Evolutionary conservation across 352 stramenopile genomes (phyloP), one percentile per base, ranked within the genome.

Genomic region (Globisporangium mamillatum): DNA sequence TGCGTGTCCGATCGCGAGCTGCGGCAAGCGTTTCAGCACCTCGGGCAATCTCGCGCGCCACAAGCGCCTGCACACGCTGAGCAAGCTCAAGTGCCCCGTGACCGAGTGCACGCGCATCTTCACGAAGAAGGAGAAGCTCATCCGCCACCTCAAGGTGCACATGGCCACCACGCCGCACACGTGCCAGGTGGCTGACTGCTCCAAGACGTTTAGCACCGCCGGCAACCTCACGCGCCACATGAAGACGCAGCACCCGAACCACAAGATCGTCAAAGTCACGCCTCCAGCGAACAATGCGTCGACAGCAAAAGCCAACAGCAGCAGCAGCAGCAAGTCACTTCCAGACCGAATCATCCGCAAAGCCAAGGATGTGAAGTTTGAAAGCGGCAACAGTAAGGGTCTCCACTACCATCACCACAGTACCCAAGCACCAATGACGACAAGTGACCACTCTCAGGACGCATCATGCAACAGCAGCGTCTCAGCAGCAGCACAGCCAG

Each of bases 11-110:
- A 69, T 82, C n/a, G 56, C 60, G 16, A 72, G 66, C 32, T 94
- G 86, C 65, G 72, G 72, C 65, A 90, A 90, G 76, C 77, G 79
- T 5, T 94, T 93, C 41, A 91, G 75, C 61, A 91, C 82, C 18
- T 89, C 82, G 0, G 82, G 85, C n/a, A 93, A 91, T 65, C 66
- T 92, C 29, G 77, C 83, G n/a, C 77, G 82, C 32, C 83, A 91
- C 73, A 77, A 81, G 53, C 83, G 84, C 34, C 70, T 90, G 25
- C 85, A 93, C 71, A 67, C 75, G 22, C 65, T 81, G 22, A 75
- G 82, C 64, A 81, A 84, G 60, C 75, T 86, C 63, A 72, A 76
- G 36, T 86, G 77, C 48, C 77, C 77, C 0, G 78, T 82, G 27
- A 70, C 75, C 4, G 67, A 72, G 48, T 89, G 81, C 65, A 81